Evolutionary conservation across 2,329 filamentous ascomycete species (phyloP).

Genomic region (Phaeoacremonium minimum): DNA sequence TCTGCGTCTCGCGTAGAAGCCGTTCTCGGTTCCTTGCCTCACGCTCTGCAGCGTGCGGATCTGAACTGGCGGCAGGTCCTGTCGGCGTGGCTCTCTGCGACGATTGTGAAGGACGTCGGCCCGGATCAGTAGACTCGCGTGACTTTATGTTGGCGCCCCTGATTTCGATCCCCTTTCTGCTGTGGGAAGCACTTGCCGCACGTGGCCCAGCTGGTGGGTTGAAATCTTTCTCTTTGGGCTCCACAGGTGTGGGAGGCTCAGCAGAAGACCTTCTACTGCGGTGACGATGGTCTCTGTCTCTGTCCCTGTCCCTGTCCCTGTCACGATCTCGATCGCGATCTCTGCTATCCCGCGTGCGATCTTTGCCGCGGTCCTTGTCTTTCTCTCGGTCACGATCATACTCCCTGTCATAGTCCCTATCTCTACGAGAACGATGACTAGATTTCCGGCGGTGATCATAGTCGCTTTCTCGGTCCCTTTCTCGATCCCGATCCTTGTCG

Average conservation of each 20-base stretch:
- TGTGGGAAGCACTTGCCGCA: slow-evolving; percentile 14
- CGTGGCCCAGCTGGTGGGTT: slow-evolving; percentile 37
- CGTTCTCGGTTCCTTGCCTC: slow-evolving; percentile 63
- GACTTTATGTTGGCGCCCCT: slow-evolving; percentile 24
- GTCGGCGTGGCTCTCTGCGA: slow-evolving; percentile 15
- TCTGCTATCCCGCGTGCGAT: slow-evolving; percentile 28
- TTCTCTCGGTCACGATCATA: slow-evolving; percentile 25
- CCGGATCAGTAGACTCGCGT: slow-evolving; percentile 16
- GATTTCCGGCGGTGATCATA: slow-evolving; percentile 12
- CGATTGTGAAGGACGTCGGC: slow-evolving; percentile 30
- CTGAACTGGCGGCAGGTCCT: slow-evolving; percentile 20
- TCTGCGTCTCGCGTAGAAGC: slow-evolving; percentile 64
- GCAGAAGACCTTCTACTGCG: slow-evolving; percentile 23
- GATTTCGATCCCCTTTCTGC: slow-evolving; percentile 27
- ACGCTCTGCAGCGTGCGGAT: slow-evolving; percentile 67
- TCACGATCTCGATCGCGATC: slow-evolving; percentile 27
- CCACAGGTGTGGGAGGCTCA: slow-evolving; percentile 23
- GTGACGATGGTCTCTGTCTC: slow-evolving; percentile 26
- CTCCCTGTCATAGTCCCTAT: slow-evolving; percentile 13
- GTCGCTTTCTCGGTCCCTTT: slow-evolving; percentile 14
- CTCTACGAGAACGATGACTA: slow-evolving; percentile 4
- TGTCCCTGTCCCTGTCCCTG: slow-evolving; percentile 11
- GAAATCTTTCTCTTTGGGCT: slow-evolving; percentile 30
- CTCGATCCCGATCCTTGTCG: slow-evolving; percentile 19
- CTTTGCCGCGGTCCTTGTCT: slow-evolving; percentile 33